Base-by-base conservation (phyloP, 2,329 filamentous ascomycete genomes). In the Calonectria henricotiae region DNA sequence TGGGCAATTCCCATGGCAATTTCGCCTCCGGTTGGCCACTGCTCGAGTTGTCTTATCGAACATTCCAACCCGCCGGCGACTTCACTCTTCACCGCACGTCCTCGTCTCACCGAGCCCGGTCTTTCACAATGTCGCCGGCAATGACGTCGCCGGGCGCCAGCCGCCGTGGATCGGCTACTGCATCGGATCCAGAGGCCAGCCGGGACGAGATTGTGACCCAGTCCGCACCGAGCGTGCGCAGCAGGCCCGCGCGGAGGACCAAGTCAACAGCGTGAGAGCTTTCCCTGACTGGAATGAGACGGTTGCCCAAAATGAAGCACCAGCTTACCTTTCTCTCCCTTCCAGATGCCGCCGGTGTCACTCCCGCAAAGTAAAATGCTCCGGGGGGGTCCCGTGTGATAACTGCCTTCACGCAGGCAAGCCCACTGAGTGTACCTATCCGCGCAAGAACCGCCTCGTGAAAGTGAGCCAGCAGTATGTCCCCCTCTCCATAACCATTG, bases 311-410 rank as follows among this genome's bases (percentile, higher is more conserved):
- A 58, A 39, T 15, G 51, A 37, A 17, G n/a, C 51, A 13, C 49
- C 32, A 17, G 23, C 44, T 55, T 54, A 41, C 41, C 9, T 39
- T 15, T 2, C 17, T 39, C 39, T 17, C 51, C 3, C 4, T 39
- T 39, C 25, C 6, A 80, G 68, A 12, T 85, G 71, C 67, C 80
- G 75, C 30, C 77, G 67, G 68, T 85, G 73, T 46, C 82, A 76
- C 64, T 73, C 80, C 0, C 75, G 80, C 2, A 82, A 82, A 62
- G 80, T 82, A 7, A 81, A 79, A 44, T 82, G 80, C 27, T 80
- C 80, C 0, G 80, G 80, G 0, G 81, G 77, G 0, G 73, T 76
- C n/a, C 80, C 80, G 1, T 82, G 80, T 61, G 72, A 76, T 2
- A 81, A 80, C 60, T 82, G 80, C 43, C 68, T 69, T 30, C 78